These are phyloP conservation scores for Ogataea pini DNA, from an alignment of 805 yeast species.

Conservation along the genomic window DNA sequence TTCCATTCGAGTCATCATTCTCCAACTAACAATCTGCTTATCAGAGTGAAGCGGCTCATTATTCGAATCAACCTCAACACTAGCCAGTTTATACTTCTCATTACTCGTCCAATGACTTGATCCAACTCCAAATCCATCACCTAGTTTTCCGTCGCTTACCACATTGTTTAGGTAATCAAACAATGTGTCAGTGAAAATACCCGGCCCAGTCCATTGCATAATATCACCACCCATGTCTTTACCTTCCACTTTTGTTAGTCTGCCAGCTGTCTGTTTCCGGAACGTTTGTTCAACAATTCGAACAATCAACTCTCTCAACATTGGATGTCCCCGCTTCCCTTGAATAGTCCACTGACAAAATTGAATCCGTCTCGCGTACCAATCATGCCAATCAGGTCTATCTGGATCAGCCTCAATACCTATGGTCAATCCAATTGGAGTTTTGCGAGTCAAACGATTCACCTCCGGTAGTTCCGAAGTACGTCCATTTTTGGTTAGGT, in stretches of 20 bases:
- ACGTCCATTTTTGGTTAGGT: constrained; percentile 5
- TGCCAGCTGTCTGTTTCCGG: constrained; percentile 48
- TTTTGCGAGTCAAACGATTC: constrained; percentile 28
- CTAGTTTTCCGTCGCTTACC: constrained; percentile 34
- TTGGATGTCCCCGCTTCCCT: constrained; percentile 88
- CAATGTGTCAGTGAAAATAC: constrained; percentile 85
- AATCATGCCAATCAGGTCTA: constrained; percentile 87
- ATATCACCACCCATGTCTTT: constrained; percentile 73
- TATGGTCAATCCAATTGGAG: constrained; percentile 70
- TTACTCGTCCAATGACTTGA: constrained; percentile 29
- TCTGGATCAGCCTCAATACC: constrained; percentile 99
- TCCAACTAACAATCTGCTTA: constrained; percentile 52
- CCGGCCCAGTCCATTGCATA: constrained; percentile 97
- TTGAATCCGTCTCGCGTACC: constrained; percentile 92
- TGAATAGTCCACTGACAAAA: constrained; percentile 97
- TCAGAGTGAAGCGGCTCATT: constrained; percentile 28
- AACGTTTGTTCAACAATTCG: constrained; percentile 77
- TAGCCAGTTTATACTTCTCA: constrained; percentile 23
- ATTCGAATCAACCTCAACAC: constrained; percentile 23
- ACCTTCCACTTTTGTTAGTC: constrained; percentile 49
- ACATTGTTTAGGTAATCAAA: constrained; percentile 78
- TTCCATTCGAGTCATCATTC: constrained; percentile 58
- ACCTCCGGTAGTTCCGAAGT: constrained; percentile 10
- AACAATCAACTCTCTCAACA: constrained; percentile 76
- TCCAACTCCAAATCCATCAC: constrained; percentile 38